Percentiles rank a stretch among this genome's conserved stretches.
Conservation (phyloP, 306 rosid genomes). For the Urtica urens region DNA sequence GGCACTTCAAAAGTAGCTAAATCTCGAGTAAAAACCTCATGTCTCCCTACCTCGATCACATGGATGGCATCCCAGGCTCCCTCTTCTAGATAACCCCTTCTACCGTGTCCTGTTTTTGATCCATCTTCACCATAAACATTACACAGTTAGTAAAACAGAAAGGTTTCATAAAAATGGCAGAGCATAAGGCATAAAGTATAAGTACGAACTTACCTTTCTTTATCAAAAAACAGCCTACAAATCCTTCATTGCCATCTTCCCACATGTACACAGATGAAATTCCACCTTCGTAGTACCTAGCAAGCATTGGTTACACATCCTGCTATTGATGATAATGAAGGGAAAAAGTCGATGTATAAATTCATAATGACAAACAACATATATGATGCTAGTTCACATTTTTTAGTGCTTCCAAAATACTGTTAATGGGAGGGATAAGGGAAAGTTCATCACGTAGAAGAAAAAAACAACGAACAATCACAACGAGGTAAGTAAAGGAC, state of each 20-base stretch:
- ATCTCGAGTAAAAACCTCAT: constrained; percentile 1
- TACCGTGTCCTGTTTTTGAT: constrained; percentile 91
- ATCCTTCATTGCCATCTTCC: constrained; percentile 89
- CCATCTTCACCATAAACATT: constrained; percentile 53
- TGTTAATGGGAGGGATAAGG: neutral
- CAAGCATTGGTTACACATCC: constrained; percentile 43
- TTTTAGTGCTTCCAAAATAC: constrained; percentile 8
- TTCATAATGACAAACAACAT: constrained; percentile 4
- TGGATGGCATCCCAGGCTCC: constrained; percentile 99
- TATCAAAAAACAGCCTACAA: constrained; percentile 79
- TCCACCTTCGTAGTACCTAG: constrained; percentile 98
- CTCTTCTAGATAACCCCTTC: constrained; percentile 86
- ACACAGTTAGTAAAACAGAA: constrained; percentile 20
- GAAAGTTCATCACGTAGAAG: neutral
- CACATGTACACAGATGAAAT: constrained; percentile 97
- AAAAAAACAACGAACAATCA: constrained; percentile 7
- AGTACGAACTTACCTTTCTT: constrained; percentile 66
- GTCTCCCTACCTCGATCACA: constrained; percentile 85
- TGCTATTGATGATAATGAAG: constrained; percentile 10
- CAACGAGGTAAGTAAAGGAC: constrained; percentile 84
- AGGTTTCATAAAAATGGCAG: constrained; percentile 1
- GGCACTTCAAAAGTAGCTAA: constrained; percentile 1
- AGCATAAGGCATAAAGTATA: too few relatives aligned
- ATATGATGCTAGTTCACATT: neutral
- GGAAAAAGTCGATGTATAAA: neutral